Conservation (phyloP, 2,329 filamentous ascomycete species). For the Arthrobotrys sinensis region DNA sequence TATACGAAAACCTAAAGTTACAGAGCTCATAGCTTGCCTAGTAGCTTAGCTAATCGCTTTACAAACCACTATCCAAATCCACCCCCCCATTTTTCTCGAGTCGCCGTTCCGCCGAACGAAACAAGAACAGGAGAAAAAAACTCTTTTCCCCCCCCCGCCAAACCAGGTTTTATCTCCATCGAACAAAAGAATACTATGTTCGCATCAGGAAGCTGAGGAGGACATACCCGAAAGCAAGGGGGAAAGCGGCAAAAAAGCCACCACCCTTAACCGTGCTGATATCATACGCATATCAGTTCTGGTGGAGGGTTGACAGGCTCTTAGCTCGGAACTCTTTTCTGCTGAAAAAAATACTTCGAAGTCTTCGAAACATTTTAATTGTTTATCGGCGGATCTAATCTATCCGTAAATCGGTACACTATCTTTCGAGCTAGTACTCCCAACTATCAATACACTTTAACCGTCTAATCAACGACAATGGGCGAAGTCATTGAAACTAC, state of each 20-base stretch:
- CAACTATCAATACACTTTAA: no score
- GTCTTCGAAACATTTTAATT: background rate
- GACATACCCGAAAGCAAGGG: background rate
- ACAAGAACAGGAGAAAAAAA: background rate
- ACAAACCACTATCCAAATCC: conserved; percentile 3
- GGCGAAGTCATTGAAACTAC: conserved; percentile 41
- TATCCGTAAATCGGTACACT: conserved; percentile 6
- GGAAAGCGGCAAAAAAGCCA: background rate
- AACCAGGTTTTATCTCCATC: background rate
- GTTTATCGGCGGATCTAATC: conserved; percentile 32
- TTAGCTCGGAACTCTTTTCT: background rate
- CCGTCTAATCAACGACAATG: conserved; percentile 6
- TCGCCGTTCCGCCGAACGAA: conserved; percentile 12
- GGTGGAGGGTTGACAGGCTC: conserved; percentile 24
- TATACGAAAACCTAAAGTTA: background rate
- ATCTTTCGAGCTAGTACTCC: background rate
- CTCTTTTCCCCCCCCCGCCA: background rate
- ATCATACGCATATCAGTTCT: conserved; percentile 20
- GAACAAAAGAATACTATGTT: background rate
- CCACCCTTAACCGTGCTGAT: conserved; percentile 24
- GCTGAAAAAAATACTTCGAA: background rate
- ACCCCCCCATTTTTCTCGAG: background rate
- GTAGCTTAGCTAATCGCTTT: conserved; percentile 19
- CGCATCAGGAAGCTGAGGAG: conserved; percentile 14
- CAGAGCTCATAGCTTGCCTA: background rate